These are phyloP conservation scores for Clavariopsis aquatica DNA, from an alignment of 495 filamentous ascomycete genomes.

Conservation along the genomic window DNA sequence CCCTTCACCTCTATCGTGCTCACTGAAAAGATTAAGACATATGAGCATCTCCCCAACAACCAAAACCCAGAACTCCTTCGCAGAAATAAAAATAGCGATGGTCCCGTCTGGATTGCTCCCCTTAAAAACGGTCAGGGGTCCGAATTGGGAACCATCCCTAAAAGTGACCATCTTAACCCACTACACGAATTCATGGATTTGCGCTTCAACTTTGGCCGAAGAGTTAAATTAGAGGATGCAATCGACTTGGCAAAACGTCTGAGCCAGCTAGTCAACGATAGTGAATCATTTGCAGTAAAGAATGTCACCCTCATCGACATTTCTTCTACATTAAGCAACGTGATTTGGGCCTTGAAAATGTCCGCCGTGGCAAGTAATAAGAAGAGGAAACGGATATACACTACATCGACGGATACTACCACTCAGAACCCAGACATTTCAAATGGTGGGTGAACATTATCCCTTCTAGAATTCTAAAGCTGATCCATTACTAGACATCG, in stretches of 20 bases:
- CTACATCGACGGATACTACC: too few species aligned
- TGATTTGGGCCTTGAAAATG: not conserved
- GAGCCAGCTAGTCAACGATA: constrained; percentile 19
- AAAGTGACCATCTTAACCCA: constrained; percentile 10
- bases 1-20: constrained; percentile 10
- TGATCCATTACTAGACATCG: too few species aligned
- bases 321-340: not conserved
- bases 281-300: not conserved
- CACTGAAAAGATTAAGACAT: constrained; percentile 13
- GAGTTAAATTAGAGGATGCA: not conserved
- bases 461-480: too few species aligned
- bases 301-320: constrained; percentile 11
- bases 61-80: constrained; percentile 4
- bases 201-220: constrained; percentile 18
- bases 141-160: not conserved
- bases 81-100: not conserved
- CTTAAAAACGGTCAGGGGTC: not conserved
- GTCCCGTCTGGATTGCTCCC: constrained; percentile 15
- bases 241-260: constrained; percentile 3
- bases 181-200: constrained; percentile 22
- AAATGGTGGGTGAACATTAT: too few species aligned
- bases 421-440: too few species aligned
- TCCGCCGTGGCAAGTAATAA: too few species aligned
- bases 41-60: not conserved
- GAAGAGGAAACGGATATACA: too few species aligned